Evolutionary conservation across 805 yeast species (phyloP).

Genomic region (Hanseniaspora mollemarum): DNA sequence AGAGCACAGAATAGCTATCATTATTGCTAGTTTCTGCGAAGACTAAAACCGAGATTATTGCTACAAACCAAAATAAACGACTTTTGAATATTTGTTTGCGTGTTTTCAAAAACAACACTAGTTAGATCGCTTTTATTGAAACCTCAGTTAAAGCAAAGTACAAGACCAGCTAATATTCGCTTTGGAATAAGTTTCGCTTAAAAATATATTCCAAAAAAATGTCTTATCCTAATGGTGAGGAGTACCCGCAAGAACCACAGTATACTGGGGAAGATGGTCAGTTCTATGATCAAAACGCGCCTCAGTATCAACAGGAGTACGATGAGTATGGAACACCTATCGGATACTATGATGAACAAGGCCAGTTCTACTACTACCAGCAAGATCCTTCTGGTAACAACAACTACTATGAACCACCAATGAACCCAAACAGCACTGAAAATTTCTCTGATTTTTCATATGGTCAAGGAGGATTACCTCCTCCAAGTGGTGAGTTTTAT

Average conservation of each 20-base stretch:
- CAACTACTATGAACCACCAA: constrained; percentile 22
- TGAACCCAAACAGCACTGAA: constrained; percentile 40
- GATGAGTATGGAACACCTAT: constrained; percentile 29
- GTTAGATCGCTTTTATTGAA: no score
- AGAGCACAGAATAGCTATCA: no score
- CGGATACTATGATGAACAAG: constrained; percentile 34
- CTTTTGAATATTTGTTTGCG: no score
- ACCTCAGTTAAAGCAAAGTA: no score
- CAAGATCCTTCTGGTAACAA: constrained; percentile 26
- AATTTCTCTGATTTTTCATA: constrained; percentile 58
- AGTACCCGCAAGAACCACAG: constrained; percentile 9
- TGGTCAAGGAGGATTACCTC: constrained; percentile 44
- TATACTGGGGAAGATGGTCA: constrained; percentile 25
- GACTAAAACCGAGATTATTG: no score
- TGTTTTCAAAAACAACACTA: no score
- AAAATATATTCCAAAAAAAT: not conserved
- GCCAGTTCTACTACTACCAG: constrained; percentile 41
- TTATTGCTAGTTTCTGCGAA: no score
- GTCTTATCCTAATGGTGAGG: constrained; percentile 15
- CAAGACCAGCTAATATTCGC: no score
- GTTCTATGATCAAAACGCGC: constrained; percentile 22
- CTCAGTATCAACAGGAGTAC: constrained; percentile 33
- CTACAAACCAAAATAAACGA: no score
- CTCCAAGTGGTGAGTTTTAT: constrained; percentile 59
- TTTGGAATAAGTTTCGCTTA: not conserved